A percentile compares a stretch with the other conserved stretches of the same genome.
Evolutionary conservation across 257 asterid species (phyloP).

Genomic region (Nicotiana obtusifolia): DNA sequence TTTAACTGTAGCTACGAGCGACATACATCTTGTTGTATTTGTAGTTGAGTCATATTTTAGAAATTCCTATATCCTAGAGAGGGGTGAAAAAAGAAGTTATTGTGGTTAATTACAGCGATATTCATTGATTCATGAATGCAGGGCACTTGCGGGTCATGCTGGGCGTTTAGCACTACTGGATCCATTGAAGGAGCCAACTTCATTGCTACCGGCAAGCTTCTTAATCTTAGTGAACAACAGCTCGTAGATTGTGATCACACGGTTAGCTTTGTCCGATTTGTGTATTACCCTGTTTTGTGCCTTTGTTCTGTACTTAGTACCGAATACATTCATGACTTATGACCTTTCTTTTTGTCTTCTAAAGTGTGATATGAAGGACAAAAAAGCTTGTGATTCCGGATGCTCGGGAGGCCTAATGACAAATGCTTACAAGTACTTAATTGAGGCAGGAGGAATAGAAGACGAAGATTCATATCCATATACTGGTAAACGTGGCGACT

Average conservation of each 20-base stretch:
- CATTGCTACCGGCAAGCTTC: constrained; percentile 64
- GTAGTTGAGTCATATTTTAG: too few relatives aligned
- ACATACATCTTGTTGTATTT: too few relatives aligned
- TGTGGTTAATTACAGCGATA: background rate
- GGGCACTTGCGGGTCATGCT: constrained; percentile 88
- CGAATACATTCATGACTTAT: background rate
- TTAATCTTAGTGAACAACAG: constrained; percentile 81
- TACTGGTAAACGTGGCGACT: constrained; percentile 53
- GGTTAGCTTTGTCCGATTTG: constrained; percentile 24
- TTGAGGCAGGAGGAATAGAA: constrained; percentile 72
- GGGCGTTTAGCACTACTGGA: constrained; percentile 96
- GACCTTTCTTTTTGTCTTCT: background rate
- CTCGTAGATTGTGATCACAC: constrained; percentile 79
- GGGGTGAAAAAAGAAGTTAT: background rate
- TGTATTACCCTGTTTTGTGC: background rate
- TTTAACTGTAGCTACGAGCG: too few relatives aligned
- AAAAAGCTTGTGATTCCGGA: constrained; percentile 57
- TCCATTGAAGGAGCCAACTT: constrained; percentile 78
- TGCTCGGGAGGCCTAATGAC: constrained; percentile 89
- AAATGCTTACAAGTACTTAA: constrained; percentile 70
- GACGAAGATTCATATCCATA: constrained; percentile 61
- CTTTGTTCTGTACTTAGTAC: background rate
- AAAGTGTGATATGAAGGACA: constrained; percentile 50
- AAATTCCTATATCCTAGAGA: too few relatives aligned
- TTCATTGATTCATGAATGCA: background rate